Percentiles rank a stretch among this genome's conserved stretches.
These are phyloP conservation scores for Fusarium sambucinum DNA, from an alignment of 2,329 filamentous ascomycete species.

Conservation along the genomic window DNA sequence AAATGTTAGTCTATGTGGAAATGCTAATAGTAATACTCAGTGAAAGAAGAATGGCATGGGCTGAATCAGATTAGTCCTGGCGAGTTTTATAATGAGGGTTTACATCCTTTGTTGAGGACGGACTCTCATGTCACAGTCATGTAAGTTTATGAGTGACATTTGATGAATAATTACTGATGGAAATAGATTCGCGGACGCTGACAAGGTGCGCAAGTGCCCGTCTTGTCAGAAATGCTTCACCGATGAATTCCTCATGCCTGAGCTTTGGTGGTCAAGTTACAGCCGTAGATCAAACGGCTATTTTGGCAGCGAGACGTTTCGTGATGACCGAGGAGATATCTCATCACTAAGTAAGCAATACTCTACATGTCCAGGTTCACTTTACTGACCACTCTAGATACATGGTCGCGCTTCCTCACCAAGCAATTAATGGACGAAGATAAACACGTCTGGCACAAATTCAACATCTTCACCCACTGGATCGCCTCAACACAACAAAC, in stretches of 20 bases:
- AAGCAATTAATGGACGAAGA: slow-evolving; percentile 5
- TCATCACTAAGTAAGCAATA: slow-evolving; percentile 4
- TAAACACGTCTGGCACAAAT: slow-evolving; percentile 29
- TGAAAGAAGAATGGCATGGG: background rate
- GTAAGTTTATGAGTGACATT: background rate
- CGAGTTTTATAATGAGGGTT: background rate
- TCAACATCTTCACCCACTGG: slow-evolving; percentile 34
- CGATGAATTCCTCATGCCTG: slow-evolving; percentile 27
- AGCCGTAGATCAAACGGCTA: slow-evolving; percentile 55
- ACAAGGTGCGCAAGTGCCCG: slow-evolving; percentile 47
- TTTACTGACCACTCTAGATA: slow-evolving; percentile 8
- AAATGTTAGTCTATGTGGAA: rapidly evolving
- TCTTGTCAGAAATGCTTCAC: slow-evolving; percentile 46
- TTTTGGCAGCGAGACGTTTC: slow-evolving; percentile 52
- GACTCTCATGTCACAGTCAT: slow-evolving; percentile 34
- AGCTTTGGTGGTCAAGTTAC: slow-evolving; percentile 54
- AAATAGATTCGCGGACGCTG: slow-evolving; percentile 49
- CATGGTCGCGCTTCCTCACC: slow-evolving; percentile 34
- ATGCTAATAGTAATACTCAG: slow-evolving; percentile 8
- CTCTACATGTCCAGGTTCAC: rapidly evolving
- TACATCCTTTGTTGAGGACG: background rate
- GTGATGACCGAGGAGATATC: slow-evolving; percentile 34
- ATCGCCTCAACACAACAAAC: slow-evolving; percentile 22
- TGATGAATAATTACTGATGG: rapidly evolving
- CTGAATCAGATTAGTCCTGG: background rate